phyloP scores from a whole-genome alignment of 176 grass and related monocot species.

The Chrysopogon serrulatus region DNA sequence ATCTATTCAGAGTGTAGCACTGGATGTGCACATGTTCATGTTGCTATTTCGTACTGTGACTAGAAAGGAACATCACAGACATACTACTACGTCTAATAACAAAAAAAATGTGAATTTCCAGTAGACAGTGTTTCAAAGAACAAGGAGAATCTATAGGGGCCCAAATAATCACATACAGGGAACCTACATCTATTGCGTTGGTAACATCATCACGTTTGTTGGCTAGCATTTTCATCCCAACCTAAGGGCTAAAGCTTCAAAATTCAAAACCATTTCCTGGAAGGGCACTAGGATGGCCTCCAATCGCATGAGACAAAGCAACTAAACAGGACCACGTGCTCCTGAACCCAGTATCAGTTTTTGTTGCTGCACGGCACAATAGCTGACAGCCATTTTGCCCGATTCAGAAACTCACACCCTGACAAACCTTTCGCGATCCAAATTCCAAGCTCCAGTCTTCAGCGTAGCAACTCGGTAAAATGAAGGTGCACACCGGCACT shows the following conservation, averaged over 20 bases:
- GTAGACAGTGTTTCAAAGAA: not conserved
- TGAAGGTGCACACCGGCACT: not conserved
- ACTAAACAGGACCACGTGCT: conserved; percentile 4
- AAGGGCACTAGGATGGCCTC: conserved; percentile 6
- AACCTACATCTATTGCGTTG: not conserved
- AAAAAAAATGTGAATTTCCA: not conserved
- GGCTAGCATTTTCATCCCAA: not conserved
- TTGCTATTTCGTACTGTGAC: conserved; percentile 2
- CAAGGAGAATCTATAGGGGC: conserved; percentile 35
- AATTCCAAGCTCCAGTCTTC: not conserved
- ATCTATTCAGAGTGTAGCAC: not conserved
- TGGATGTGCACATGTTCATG: not conserved
- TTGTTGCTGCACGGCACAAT: conserved; percentile 16
- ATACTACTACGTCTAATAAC: not conserved
- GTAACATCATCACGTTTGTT: conserved; percentile 8
- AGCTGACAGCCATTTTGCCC: not conserved
- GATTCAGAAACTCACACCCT: not conserved
- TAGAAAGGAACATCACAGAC: conserved; percentile 15
- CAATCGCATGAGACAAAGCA: conserved; percentile 14
- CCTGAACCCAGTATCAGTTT: conserved; percentile 16
- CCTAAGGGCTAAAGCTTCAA: not conserved
- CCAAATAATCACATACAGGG: conserved; percentile 21
- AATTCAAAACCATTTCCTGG: not conserved
- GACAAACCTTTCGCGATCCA: conserved; percentile 14
- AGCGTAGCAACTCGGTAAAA: not conserved